Conservation (phyloP, 208 protist species). For the Tritrichomonas musculus region DNA sequence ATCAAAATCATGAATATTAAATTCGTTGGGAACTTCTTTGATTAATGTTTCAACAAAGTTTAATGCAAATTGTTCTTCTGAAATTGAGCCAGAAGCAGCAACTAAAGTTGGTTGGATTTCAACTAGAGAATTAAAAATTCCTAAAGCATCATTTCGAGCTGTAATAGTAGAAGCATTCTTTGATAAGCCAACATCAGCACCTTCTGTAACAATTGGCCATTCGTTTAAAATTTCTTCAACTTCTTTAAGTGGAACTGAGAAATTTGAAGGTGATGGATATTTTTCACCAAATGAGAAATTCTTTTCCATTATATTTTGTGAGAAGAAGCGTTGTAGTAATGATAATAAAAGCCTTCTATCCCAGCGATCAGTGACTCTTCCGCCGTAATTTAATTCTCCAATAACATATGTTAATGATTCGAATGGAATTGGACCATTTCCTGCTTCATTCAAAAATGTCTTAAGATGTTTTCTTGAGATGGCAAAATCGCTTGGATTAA, state of each 20-base stretch:
- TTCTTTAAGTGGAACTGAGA: background rate
- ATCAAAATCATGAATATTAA: background rate
- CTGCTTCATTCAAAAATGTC: constrained; percentile 85
- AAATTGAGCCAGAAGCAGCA: background rate
- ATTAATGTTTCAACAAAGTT: background rate
- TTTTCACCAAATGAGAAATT: background rate
- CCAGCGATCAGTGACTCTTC: constrained; percentile 95
- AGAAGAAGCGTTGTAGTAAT: constrained; percentile 64
- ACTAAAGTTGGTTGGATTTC: constrained; percentile 20
- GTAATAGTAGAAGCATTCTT: constrained; percentile 26
- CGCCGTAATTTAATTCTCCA: constrained; percentile 98
- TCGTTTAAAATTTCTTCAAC: background rate
- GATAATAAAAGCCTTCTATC: constrained; percentile 88
- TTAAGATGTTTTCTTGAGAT: constrained; percentile 83
- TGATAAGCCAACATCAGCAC: background rate
- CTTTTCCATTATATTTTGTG: background rate
- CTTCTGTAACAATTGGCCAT: background rate
- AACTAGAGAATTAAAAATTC: background rate
- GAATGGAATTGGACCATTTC: constrained; percentile 69
- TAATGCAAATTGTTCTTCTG: background rate
- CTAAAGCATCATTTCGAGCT: background rate
- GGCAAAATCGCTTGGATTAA: constrained; percentile 90
- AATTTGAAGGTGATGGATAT: background rate
- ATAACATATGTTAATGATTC: constrained; percentile 96
- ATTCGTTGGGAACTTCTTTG: background rate